Base-by-base conservation (phyloP, 1,139 yeast species). In the Saccharomyces hybrid region DNA sequence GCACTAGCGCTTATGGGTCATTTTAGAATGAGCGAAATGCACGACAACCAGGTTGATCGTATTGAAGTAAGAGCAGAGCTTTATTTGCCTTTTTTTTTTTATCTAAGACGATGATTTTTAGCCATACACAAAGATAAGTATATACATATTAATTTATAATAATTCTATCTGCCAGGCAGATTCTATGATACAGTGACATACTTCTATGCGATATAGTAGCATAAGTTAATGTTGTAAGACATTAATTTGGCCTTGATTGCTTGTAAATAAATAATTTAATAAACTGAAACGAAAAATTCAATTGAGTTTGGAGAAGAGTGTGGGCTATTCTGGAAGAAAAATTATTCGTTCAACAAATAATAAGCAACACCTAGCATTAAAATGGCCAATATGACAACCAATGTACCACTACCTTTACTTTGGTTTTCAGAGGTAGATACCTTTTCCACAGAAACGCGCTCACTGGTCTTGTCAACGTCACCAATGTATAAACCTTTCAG, bases 401-500 rank as follows among this genome's bases (percentile, higher is more conserved):
- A 63, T 31, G 64, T 70, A 46, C 72, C 68, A 57, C 67, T 67
- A 52, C 73, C 74, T 56, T 72, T 72, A 54, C 70, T 70, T 50
- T 70, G 70, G 34, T 69, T 58, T 32, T 61, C 60, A 32, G 62
- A 50, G n/a, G 60, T 55, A 23, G 63, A 62, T 26, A 61, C 47
- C 38, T 42, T 58, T 16, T 44, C 47, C 13, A 28, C 58, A 41
- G 48, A 52, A 26, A 58, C 61, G 42, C 72, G 71, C 34, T 63
- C 67, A 55, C 72, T 68, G 30, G 63, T 65, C 46, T 75, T 74
- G 61, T 82, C 82, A 52, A 84, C 73, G 47, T 77, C 80, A 59
- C 99, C 99, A 59, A 91, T 78, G 64, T 80, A 77, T 66, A 90
- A 75, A 49, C 80, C 81, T 50, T 75, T 77, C 66, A 95, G 78